phyloP scores from a whole-genome alignment of 805 yeast genomes.

The Zygosaccharomyces rouxii region DNA sequence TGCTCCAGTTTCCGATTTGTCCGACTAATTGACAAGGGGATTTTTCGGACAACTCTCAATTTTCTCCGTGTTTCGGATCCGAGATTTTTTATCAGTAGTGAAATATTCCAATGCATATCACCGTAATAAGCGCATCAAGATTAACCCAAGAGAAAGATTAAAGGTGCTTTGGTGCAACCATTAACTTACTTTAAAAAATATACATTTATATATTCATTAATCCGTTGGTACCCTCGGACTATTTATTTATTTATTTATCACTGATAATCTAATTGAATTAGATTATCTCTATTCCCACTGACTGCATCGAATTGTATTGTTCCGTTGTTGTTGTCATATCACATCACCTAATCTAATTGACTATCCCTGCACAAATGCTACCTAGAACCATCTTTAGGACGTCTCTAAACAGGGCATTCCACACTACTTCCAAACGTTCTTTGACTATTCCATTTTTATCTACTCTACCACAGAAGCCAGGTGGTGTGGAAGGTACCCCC shows the following conservation, averaged over 20 bases:
- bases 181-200: too few species aligned
- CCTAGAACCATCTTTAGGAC: constrained; percentile 13
- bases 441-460: constrained; percentile 48
- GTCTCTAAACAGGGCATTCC: constrained; percentile 19
- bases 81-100: constrained; percentile 1
- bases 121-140: too few species aligned
- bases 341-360: not conserved
- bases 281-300: not conserved
- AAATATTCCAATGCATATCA: too few species aligned
- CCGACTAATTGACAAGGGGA: not conserved
- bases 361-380: constrained; percentile 12
- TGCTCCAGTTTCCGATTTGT: not conserved
- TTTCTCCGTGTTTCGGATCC: constrained; percentile 4
- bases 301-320: not conserved
- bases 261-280: not conserved
- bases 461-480: constrained; percentile 78
- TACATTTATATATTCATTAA: too few species aligned
- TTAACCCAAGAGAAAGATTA: too few species aligned
- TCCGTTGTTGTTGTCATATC: not conserved
- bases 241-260: not conserved
- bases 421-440: constrained; percentile 30
- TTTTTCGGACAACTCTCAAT: not conserved
- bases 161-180: too few species aligned
- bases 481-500: constrained; percentile 85
- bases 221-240: too few species aligned